phyloP scores from a whole-genome alignment of 2,329 filamentous ascomycete genomes.

The Fusarium foetens region DNA sequence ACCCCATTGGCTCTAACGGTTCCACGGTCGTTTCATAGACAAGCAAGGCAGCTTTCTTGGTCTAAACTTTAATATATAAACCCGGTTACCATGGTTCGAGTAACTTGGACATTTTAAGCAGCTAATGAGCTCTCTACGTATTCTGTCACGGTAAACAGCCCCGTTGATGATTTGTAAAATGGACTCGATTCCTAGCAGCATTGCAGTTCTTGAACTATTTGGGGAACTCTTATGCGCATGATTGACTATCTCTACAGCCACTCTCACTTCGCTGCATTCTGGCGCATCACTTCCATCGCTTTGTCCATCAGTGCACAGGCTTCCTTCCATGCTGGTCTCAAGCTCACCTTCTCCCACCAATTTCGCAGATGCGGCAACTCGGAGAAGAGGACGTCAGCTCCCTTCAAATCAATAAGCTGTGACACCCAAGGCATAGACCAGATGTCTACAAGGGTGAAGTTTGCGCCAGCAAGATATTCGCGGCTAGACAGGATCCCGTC shows the following conservation, averaged over 20 bases:
- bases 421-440: not conserved
- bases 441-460: accelerated
- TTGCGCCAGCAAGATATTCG: not conserved
- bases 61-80: too few relatives aligned
- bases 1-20: not conserved
- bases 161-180: too few relatives aligned
- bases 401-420: not conserved
- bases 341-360: not conserved
- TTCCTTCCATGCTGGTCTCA: not conserved
- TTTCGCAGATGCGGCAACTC: not conserved
- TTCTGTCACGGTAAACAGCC: too few relatives aligned
- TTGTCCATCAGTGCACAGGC: not conserved
- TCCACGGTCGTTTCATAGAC: too few relatives aligned
- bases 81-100: too few relatives aligned
- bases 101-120: too few relatives aligned
- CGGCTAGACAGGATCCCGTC: not conserved
- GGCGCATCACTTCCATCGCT: not conserved
- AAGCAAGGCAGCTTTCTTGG: too few relatives aligned
- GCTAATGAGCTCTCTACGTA: too few relatives aligned
- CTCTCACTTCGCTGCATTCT: not conserved
- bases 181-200: not conserved
- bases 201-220: too few relatives aligned
- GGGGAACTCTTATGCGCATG: too few relatives aligned
- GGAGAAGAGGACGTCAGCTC: accelerated
- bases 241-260: too few relatives aligned